Evolutionary conservation across 805 yeast species (phyloP), one percentile per base, ranked within the genome.

Genomic region (Metschnikowia santaceciliae): DNA sequence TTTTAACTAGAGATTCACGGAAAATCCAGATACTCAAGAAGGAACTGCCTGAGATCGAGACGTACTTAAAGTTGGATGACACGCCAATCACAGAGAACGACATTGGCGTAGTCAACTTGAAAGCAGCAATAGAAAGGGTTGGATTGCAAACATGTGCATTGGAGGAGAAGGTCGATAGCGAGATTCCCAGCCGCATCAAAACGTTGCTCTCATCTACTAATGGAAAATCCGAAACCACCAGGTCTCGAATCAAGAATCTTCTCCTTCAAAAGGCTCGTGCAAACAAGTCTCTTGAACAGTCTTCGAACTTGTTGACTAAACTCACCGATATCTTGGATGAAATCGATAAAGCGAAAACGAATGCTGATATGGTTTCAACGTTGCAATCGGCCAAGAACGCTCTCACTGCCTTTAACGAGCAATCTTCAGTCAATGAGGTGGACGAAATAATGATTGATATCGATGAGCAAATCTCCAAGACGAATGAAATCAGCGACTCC

Each of bases 341-440:
- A 53, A 71, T 74, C 15, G 64, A 72, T 53, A 73, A 74, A 14
- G 70, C 76, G 2, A 60, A 59, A 30, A 49, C 63, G 15, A 72
- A 72, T 51, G 51, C 57, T 1, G 53, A 56, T 17, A 49, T 70
- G 4, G 60, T 58, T 46, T 54, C 60, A 15, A 65, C 69, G 14
- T 57, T 73, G 49, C 53, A 57, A 17, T 54, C 61, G 6, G 64
- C 74, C 14, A 50, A 68, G 3, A 47, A 50, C 2, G 61, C 63
- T 5, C 63, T 74, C 51, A 52, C 61, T 15, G 53, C 55, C 19
- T 55, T 72, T 53, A 73, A 74, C 50, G 44, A 56, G 6, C 55
- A 61, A 34, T 53, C 70, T 4, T 61, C 64, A 22, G 17, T 67
- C 2, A 65, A 57, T 14, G 66, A 68, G 11, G 47, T 72, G 3